Conservation (phyloP, 2,329 filamentous ascomycete genomes). For the Fusarium sp. region DNA sequence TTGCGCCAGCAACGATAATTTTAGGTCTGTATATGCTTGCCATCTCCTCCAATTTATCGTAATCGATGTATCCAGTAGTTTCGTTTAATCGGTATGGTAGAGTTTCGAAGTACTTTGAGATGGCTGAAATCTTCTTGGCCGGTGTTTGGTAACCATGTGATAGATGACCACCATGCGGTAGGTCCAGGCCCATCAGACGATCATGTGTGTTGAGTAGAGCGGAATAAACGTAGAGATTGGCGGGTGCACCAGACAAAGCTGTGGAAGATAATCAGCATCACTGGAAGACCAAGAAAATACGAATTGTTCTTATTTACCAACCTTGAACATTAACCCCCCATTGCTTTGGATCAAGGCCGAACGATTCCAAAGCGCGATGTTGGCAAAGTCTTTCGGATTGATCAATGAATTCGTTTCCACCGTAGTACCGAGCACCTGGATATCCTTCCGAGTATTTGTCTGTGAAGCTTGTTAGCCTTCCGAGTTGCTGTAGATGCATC, state of each 20-base stretch:
- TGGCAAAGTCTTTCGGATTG: conserved; percentile 90
- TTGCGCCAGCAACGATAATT: conserved; percentile 93
- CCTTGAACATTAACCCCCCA: conserved; percentile 98
- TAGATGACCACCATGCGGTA: conserved; percentile 95
- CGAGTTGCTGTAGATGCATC: background rate
- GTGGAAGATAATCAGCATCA: conserved; percentile 25
- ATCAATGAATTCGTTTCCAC: conserved; percentile 96
- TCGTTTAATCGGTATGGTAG: conserved; percentile 93
- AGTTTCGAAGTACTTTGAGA: conserved; percentile 99
- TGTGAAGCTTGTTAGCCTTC: conserved; percentile 47
- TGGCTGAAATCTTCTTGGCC: conserved; percentile 93
- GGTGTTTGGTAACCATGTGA: conserved; percentile 98
- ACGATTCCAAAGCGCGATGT: conserved; percentile 87
- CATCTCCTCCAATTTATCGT: conserved; percentile 87
- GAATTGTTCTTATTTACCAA: conserved; percentile 55
- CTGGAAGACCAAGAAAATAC: background rate
- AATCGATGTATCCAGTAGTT: conserved; percentile 93
- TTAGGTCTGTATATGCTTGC: conserved; percentile 93
- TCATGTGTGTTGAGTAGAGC: conserved; percentile 93
- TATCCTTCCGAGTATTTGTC: conserved; percentile 99
- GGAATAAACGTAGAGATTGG: conserved; percentile 94
- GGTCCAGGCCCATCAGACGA: conserved; percentile 94
- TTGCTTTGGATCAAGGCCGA: conserved; percentile 82
- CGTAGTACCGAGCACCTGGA: conserved; percentile 94
- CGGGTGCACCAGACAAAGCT: conserved; percentile 80